These are phyloP conservation scores for Neofusicoccum sp. DNA, from an alignment of 2,329 filamentous ascomycete genomes.

Conservation along the genomic window DNA sequence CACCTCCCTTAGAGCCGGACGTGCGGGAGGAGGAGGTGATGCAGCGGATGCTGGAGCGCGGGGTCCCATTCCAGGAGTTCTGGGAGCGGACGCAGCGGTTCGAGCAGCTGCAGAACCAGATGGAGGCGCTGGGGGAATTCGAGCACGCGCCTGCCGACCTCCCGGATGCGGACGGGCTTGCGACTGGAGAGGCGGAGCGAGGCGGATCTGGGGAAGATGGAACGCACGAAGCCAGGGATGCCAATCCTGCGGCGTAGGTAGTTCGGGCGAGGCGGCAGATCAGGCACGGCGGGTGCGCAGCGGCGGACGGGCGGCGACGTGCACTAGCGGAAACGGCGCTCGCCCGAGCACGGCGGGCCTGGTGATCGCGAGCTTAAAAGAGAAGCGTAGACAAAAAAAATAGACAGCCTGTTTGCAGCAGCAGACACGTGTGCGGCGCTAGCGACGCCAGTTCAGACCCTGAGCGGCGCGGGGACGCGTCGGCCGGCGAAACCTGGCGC, in stretches of 20 bases:
- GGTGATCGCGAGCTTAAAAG: slow-evolving; percentile 8
- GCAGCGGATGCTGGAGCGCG: slow-evolving; percentile 20
- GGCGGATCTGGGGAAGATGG: background rate
- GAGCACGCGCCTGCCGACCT: slow-evolving; percentile 5
- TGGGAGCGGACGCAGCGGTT: slow-evolving; percentile 30
- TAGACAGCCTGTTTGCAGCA: background rate
- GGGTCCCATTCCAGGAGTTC: slow-evolving; percentile 27
- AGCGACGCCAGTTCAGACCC: background rate
- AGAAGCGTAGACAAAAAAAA: background rate
- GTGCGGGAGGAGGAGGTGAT: slow-evolving; percentile 23
- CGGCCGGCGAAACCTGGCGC: slow-evolving; percentile 4
- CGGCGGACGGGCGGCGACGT: background rate
- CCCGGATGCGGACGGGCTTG: background rate
- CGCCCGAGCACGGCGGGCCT: background rate
- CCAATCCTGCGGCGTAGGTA: slow-evolving; percentile 14
- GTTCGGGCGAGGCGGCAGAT: slow-evolving; percentile 2
- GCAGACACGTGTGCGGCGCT: slow-evolving; percentile 12
- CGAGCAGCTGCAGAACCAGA: slow-evolving; percentile 30
- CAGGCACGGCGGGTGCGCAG: background rate
- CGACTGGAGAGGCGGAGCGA: background rate
- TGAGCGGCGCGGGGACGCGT: slow-evolving; percentile 11
- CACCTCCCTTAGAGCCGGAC: slow-evolving; percentile 8
- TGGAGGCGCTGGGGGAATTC: slow-evolving; percentile 21
- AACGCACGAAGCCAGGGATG: background rate
- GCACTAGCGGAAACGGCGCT: background rate